Conservation (phyloP, 2,329 filamentous ascomycete species). For the Ascochyta pisi region DNA sequence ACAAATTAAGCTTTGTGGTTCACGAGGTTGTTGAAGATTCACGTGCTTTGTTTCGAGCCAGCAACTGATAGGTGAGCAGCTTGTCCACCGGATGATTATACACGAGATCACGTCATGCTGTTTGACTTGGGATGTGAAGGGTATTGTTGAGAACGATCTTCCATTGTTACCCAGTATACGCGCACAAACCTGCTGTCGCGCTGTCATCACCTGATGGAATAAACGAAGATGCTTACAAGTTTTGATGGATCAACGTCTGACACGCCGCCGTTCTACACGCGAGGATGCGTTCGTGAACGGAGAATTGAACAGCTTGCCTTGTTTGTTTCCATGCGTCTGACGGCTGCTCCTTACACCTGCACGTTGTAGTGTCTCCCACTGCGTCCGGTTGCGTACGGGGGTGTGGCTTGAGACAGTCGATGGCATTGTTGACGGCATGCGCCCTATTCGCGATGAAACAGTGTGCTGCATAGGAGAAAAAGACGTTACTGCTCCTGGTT, state of each 20-base stretch:
- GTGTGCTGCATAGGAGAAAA: constrained; percentile 13
- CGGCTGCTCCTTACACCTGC: constrained; percentile 37
- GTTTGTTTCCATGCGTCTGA: background rate
- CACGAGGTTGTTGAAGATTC: background rate
- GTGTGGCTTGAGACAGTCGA: constrained; percentile 20
- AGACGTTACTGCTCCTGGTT: constrained; percentile 9
- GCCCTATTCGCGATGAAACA: constrained; percentile 17
- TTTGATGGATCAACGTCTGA: constrained; percentile 24
- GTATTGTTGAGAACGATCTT: background rate
- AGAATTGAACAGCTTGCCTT: background rate
- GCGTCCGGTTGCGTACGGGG: constrained; percentile 19
- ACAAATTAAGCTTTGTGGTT: constrained; percentile 4
- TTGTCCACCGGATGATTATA: too few species aligned
- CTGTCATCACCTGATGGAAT: background rate
- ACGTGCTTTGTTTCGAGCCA: background rate
- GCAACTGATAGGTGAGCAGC: background rate
- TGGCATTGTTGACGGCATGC: constrained; percentile 27
- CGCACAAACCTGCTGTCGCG: background rate
- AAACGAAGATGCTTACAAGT: background rate
- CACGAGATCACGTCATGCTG: background rate
- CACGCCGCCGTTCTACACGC: constrained; percentile 26
- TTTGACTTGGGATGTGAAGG: background rate
- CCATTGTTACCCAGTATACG: background rate
- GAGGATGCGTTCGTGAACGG: constrained; percentile 7
- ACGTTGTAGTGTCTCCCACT: constrained; percentile 27